These are phyloP conservation scores for Xylariaceae sp. DNA, from an alignment of 2,329 filamentous ascomycete species.

Conservation along the genomic window DNA sequence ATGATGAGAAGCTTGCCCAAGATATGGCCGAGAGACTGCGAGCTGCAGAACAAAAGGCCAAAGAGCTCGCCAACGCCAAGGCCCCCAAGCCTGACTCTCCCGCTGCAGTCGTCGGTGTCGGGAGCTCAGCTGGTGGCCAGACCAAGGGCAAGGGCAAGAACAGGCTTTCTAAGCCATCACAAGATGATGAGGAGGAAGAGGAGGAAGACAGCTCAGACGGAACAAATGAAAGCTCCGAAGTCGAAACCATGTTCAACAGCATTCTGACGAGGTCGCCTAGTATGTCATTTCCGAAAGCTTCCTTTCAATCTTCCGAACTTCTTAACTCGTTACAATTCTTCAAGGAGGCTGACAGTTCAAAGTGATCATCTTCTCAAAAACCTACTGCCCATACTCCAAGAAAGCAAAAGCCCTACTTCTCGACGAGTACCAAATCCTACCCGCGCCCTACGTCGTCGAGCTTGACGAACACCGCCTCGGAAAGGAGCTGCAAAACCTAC, in stretches of 20 bases:
- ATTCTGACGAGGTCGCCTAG: slow-evolving; percentile 84
- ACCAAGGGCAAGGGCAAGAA: slow-evolving; percentile 34
- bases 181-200: slow-evolving; percentile 26
- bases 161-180: slow-evolving; percentile 44
- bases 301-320: not conserved
- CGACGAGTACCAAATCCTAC: slow-evolving; percentile 78
- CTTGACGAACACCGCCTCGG: slow-evolving; percentile 81
- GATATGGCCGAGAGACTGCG: slow-evolving; percentile 61
- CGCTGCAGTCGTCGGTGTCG: slow-evolving; percentile 56
- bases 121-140: slow-evolving; percentile 55
- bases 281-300: slow-evolving; percentile 37
- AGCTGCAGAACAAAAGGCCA: slow-evolving; percentile 66
- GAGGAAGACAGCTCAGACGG: slow-evolving; percentile 42
- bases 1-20: slow-evolving; percentile 52
- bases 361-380: slow-evolving; percentile 97
- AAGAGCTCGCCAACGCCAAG: slow-evolving; percentile 67
- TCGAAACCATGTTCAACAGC: slow-evolving; percentile 68
- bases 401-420: slow-evolving; percentile 83
- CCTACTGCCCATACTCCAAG: slow-evolving; percentile 84
- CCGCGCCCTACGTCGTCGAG: slow-evolving; percentile 83
- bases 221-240: slow-evolving; percentile 59
- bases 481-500: slow-evolving; percentile 64
- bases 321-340: slow-evolving; percentile 11
- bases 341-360: slow-evolving; percentile 14
- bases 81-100: slow-evolving; percentile 58